Conservation (phyloP, 75 land plant species). For the Azolla pinnata region DNA sequence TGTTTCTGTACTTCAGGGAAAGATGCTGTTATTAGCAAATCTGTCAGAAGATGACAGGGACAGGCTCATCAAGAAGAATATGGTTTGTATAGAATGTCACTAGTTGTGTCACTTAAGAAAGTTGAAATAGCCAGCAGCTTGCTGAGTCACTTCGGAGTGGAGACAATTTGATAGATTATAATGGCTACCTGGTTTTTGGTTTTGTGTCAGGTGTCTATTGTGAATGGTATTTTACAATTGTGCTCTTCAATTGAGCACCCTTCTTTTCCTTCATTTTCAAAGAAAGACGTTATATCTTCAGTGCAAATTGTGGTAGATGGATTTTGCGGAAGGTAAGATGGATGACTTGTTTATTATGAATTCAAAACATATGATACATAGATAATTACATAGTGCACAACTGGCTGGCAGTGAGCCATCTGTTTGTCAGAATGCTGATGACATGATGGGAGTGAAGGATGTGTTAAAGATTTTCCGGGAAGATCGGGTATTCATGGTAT, state of each 20-base stretch:
- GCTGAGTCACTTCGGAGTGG: too few species aligned
- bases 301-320: slow-evolving; percentile 86
- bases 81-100: slow-evolving; percentile 30
- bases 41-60: slow-evolving; percentile 79
- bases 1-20: slow-evolving; percentile 37
- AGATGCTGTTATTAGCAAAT: slow-evolving; percentile 45
- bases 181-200: too few species aligned
- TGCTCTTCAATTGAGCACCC: slow-evolving; percentile 47
- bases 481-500: slow-evolving; percentile 88
- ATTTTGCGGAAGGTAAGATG: slow-evolving; percentile 60
- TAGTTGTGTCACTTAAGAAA: not conserved
- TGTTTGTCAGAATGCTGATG: not conserved
- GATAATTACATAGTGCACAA: not conserved
- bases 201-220: slow-evolving; percentile 73
- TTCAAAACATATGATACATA: not conserved
- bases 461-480: slow-evolving; percentile 70
- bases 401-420: not conserved
- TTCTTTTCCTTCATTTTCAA: slow-evolving; percentile 42
- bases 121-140: not conserved
- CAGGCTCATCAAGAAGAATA: slow-evolving; percentile 57
- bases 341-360: not conserved
- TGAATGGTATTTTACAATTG: slow-evolving; percentile 48
- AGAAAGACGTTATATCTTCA: slow-evolving; percentile 39
- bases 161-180: too few species aligned
- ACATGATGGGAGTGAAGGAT: slow-evolving; percentile 39